Base-by-base conservation (phyloP, 2,329 filamentous ascomycete species). In the Colletotrichum neosansevieriae region DNA sequence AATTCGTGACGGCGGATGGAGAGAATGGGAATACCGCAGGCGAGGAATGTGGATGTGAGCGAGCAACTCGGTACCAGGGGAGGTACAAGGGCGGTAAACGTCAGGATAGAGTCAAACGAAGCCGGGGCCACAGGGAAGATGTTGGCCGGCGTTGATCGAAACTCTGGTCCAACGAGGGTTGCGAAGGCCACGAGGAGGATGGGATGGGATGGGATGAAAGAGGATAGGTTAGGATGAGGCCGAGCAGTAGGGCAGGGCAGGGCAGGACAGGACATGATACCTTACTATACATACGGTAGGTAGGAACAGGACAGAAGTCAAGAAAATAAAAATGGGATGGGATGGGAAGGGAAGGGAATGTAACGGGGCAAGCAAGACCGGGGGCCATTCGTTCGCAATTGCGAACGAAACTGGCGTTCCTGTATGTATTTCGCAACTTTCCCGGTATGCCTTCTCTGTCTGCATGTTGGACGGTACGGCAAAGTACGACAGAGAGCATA, bases 401-500 rank as follows among this genome's bases (percentile, higher is more conserved):
- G 66, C 66, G 66, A 69, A 69, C 49, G 66, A 69, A 58, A 24
- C 54, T 66, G 66, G 54, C 49, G 61, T 69, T 51, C 49, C 38
- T 59, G 51, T 13, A 36, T 19, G 53, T 58, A 40, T 45, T 34
- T 44, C 17, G n/a, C 50, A 34, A 45, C 12, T 21, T 21, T 13
- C 5, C 10, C 49, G 40, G 13, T 40, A 59, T 50, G 13, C 11
- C 32, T 32, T 59, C 19, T 58, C 36, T 50, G 13, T 24, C 44
- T 17, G n/a, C 11, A 7, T 15, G 29, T 40, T 21, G 7, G 21
- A 57, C 45, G 53, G 47, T 12, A 53, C 53, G 32, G 54, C 44
- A 15, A 49, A 19, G 60, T 64, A 67, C 65, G 32, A 32, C 36
- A 62, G 24, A 17, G 24, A 34, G 38, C 6, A 44, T 19, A 7